Percentiles rank a stretch among this genome's conserved stretches.
Evolutionary conservation across 176 grass and related monocot genomes (phyloP).

Genomic region (Olyra latifolia): DNA sequence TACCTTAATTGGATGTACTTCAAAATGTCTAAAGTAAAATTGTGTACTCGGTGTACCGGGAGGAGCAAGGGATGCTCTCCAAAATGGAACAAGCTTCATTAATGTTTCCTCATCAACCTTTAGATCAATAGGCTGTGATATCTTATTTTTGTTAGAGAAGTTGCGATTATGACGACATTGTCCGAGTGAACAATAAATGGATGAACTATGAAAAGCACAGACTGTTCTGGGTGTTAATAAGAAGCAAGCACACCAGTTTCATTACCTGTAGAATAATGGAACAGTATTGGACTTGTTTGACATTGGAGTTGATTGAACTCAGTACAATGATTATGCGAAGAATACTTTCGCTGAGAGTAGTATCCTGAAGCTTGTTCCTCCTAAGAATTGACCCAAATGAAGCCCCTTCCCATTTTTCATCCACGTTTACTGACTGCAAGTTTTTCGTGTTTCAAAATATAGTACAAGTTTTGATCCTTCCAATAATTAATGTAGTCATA

Average conservation of each 20-base stretch:
- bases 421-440: conserved; percentile 71
- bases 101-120: conserved; percentile 85
- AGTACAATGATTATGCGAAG: conserved; percentile 58
- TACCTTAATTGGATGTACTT: conserved; percentile 94
- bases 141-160: conserved; percentile 33
- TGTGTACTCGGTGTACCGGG: conserved; percentile 51
- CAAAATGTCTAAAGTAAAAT: conserved; percentile 82
- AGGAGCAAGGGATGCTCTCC: conserved; percentile 75
- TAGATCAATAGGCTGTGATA: conserved; percentile 72
- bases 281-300: conserved; percentile 86
- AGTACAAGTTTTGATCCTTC: not conserved
- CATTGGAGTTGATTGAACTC: conserved; percentile 52
- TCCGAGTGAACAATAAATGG: conserved; percentile 16
- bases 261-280: conserved; percentile 77
- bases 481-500: conserved; percentile 24
- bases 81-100: conserved; percentile 91
- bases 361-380: conserved; percentile 62
- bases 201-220: not conserved
- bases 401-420: conserved; percentile 88
- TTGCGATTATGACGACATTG: conserved; percentile 23
- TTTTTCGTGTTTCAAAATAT: conserved; percentile 2
- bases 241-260: conserved; percentile 1
- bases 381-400: conserved; percentile 72
- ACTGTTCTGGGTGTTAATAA: not conserved
- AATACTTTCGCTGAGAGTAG: conserved; percentile 56